A percentile compares a stretch with the other conserved stretches of the same genome.
These are phyloP conservation scores for Lizonia empirigonia DNA, from an alignment of 2,329 filamentous ascomycete genomes.

Conservation along the genomic window DNA sequence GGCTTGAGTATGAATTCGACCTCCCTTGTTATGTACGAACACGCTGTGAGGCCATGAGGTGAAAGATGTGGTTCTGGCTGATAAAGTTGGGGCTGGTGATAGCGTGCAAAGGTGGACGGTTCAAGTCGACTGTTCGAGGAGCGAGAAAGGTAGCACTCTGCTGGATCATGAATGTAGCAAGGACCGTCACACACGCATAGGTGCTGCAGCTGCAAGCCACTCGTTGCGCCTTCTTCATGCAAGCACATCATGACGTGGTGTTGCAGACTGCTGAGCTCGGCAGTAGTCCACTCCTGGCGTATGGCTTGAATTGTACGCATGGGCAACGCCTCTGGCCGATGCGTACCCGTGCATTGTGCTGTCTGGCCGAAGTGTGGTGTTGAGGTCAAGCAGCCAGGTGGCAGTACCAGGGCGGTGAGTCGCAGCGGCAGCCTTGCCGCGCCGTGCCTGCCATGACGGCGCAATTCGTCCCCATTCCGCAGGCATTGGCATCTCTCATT, in stretches of 20 bases:
- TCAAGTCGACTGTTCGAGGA: neutral
- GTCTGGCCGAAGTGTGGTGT: neutral
- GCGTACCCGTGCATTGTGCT: neutral
- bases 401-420: neutral
- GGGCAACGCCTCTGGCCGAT: neutral
- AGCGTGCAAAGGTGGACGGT: neutral
- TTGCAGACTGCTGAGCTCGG: constrained; percentile 5
- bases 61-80: neutral
- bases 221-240: constrained; percentile 16
- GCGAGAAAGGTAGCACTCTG: too few relatives aligned
- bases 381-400: neutral
- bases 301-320: neutral
- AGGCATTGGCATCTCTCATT: neutral
- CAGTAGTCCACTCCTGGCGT: neutral
- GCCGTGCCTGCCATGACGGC: neutral
- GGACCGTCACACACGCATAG: constrained; percentile 2
- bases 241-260: neutral
- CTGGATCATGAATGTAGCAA: neutral
- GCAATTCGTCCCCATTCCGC: neutral
- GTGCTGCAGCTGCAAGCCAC: constrained; percentile 2
- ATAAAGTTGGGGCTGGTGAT: neutral
- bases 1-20: neutral
- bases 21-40: neutral
- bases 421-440: neutral
- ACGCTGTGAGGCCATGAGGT: constrained; percentile 1